Evolutionary conservation across 257 asterid genomes (phyloP).

Genomic region (Nicotiana noctiflora): DNA sequence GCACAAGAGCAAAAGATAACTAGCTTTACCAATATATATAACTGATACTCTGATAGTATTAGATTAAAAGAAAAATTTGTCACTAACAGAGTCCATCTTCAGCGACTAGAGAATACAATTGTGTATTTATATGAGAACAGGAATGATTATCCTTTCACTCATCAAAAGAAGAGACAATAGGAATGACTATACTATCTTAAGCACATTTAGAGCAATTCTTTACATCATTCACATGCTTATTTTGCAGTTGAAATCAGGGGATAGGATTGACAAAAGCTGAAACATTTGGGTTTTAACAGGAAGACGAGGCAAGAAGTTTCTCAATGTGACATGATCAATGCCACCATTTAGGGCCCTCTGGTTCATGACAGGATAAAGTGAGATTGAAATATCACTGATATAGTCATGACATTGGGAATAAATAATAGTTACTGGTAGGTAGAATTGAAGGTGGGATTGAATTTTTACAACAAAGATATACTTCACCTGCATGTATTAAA

Average conservation of each 20-base stretch:
- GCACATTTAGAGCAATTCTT: background rate
- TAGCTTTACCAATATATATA: background rate
- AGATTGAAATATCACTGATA: background rate
- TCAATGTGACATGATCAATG: background rate
- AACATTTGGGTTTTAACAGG: background rate
- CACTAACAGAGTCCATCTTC: background rate
- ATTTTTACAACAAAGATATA: background rate
- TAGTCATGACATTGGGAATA: background rate
- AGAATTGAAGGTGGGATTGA: background rate
- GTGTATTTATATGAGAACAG: background rate
- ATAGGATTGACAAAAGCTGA: background rate
- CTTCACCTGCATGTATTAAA: background rate
- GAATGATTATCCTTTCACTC: background rate
- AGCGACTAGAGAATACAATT: background rate
- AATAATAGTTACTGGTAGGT: background rate
- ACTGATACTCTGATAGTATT: background rate
- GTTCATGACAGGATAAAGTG: background rate
- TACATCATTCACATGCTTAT: background rate
- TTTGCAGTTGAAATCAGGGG: background rate
- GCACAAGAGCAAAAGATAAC: background rate
- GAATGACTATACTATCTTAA: background rate
- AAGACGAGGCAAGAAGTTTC: background rate
- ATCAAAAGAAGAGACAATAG: slow-evolving; percentile 1
- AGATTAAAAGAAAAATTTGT: background rate
- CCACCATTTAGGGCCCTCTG: background rate